Conservation (phyloP, 306 rosid species). For the Senna tora region DNA sequence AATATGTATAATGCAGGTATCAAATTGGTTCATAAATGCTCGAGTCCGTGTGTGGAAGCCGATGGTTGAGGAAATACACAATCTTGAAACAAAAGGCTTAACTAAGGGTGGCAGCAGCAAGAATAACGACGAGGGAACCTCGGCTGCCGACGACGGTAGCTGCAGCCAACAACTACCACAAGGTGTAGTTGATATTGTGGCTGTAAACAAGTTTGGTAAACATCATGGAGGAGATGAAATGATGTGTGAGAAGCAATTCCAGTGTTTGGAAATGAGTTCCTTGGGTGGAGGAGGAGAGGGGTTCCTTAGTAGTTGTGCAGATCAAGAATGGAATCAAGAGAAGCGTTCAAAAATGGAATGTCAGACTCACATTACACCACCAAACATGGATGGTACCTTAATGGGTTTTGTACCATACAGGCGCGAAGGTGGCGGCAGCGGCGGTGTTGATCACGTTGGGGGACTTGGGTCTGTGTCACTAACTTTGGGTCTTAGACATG, state of each 20-base stretch:
- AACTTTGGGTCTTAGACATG: conserved; percentile 78
- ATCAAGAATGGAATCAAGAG: conserved; percentile 55
- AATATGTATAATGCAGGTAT: conserved; percentile 53
- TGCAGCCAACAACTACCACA: conserved; percentile 28
- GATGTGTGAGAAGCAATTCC: conserved; percentile 42
- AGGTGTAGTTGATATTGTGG: conserved; percentile 28
- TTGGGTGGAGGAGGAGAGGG: conserved; percentile 21
- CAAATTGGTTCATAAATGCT: conserved; percentile 93
- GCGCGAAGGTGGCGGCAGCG: conserved; percentile 50
- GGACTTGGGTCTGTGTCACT: conserved; percentile 75
- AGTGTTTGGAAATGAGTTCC: conserved; percentile 40
- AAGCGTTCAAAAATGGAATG: conserved; percentile 69
- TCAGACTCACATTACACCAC: conserved; percentile 43
- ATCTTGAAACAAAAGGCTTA: conserved; percentile 72
- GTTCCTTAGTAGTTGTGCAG: conserved; percentile 13
- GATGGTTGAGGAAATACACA: conserved; percentile 97
- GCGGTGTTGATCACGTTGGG: conserved; percentile 54
- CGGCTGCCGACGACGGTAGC: conserved; percentile 38
- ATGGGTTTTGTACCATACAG: conserved; percentile 75
- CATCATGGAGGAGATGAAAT: background rate
- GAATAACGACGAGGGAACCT: conserved; percentile 44
- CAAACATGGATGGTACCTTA: conserved; percentile 58
- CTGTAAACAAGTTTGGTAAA: conserved; percentile 28
- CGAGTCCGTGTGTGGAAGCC: conserved; percentile 98
- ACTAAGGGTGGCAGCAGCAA: conserved; percentile 38